Conservation (phyloP, 345 rosid genomes). For the Cardamine chenopodiifolia region DNA sequence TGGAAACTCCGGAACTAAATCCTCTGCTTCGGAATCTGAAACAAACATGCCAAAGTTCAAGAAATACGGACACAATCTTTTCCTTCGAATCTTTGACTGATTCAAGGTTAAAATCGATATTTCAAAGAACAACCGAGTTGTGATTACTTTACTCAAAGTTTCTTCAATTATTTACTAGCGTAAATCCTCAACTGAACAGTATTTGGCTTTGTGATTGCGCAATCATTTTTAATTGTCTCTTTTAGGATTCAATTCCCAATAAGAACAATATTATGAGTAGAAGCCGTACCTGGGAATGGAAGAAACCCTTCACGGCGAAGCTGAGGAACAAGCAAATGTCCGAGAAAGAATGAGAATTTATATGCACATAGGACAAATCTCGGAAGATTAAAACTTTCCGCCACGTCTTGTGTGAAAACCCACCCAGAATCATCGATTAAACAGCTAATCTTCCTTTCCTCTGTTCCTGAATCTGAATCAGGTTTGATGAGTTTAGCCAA, state of each 20-base stretch:
- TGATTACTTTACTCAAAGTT: too few relatives aligned
- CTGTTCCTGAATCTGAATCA: slow-evolving; percentile 13
- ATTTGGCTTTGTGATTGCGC: too few relatives aligned
- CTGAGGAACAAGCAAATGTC: slow-evolving; percentile 34
- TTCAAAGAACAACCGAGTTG: too few relatives aligned
- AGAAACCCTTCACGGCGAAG: slow-evolving; percentile 39
- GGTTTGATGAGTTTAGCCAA: slow-evolving; percentile 38
- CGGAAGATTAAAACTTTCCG: slow-evolving; percentile 26
- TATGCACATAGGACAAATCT: slow-evolving; percentile 37
- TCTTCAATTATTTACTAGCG: too few relatives aligned
- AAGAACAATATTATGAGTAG: too few relatives aligned
- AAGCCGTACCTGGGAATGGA: slow-evolving; percentile 27
- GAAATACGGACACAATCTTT: not conserved
- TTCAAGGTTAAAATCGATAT: not conserved
- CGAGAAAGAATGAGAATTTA: slow-evolving; percentile 36
- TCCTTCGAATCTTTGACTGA: not conserved
- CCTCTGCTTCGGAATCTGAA: slow-evolving; percentile 43
- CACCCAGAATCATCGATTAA: slow-evolving; percentile 42
- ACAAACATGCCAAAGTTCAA: slow-evolving; percentile 12
- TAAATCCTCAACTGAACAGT: too few relatives aligned
- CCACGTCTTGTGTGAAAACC: slow-evolving; percentile 37
- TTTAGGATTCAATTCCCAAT: too few relatives aligned
- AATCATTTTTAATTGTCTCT: too few relatives aligned
- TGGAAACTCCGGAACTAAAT: slow-evolving; percentile 26
- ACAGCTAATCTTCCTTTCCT: slow-evolving; percentile 12